Evolutionary conservation across 2,329 filamentous ascomycete species (phyloP).

Genomic region (Malbranchea zuffiana): DNA sequence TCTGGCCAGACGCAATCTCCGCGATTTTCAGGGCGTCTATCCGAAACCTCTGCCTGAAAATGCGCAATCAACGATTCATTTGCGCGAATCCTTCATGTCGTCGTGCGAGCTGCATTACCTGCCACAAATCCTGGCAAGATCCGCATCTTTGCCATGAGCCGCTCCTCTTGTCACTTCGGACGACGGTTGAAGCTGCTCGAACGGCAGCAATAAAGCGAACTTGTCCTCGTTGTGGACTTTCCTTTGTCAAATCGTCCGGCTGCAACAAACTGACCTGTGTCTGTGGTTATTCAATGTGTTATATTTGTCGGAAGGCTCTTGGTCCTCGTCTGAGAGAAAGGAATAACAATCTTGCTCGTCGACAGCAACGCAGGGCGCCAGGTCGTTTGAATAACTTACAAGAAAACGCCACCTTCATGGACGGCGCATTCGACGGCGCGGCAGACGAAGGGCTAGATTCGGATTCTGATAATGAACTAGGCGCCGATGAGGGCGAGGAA

Average conservation of each 20-base stretch:
- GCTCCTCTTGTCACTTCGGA: constrained; percentile 67
- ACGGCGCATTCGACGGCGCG: constrained; percentile 7
- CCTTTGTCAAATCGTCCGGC: constrained; percentile 83
- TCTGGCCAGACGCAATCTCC: constrained; percentile 41
- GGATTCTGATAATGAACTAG: constrained; percentile 13
- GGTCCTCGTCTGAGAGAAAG: constrained; percentile 19
- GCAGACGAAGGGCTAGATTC: constrained; percentile 11
- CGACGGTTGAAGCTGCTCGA: constrained; percentile 84
- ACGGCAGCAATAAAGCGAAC: constrained; percentile 90
- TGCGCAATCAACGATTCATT: constrained; percentile 63
- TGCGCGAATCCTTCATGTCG: constrained; percentile 61
- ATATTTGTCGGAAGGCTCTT: constrained; percentile 71
- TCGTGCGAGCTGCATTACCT: constrained; percentile 67
- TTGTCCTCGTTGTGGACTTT: constrained; percentile 80
- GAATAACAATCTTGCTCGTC: neutral
- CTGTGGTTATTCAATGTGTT: constrained; percentile 97
- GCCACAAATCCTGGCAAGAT: constrained; percentile 72
- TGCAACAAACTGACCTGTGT: constrained; percentile 96
- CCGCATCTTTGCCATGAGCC: constrained; percentile 86
- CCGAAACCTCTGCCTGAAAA: constrained; percentile 56
- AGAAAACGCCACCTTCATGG: constrained; percentile 4
- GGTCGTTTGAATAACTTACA: neutral
- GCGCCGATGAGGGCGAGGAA: constrained; percentile 30
- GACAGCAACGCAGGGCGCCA: neutral
- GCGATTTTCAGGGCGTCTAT: constrained; percentile 50